phyloP scores from a whole-genome alignment of 495 filamentous ascomycete species.

The Delitschia confertaspora region DNA sequence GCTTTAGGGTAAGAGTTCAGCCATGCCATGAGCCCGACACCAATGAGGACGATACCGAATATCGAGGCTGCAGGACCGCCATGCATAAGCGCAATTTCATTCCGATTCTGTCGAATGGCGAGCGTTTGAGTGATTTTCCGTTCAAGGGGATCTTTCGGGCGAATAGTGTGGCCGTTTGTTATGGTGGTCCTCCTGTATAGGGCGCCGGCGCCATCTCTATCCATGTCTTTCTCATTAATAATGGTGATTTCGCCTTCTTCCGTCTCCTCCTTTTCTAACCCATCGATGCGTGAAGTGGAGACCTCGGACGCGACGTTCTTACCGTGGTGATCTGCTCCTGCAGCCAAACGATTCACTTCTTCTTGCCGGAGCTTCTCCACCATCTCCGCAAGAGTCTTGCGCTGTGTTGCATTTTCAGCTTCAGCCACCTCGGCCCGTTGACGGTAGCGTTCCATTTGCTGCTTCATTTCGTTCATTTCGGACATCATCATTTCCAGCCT shows the following conservation, averaged over 20 bases:
- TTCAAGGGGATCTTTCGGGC: slow-evolving; percentile 33
- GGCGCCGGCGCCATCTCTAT: slow-evolving; percentile 8
- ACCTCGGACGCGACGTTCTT: too few species aligned
- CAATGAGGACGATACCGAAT: slow-evolving; percentile 79
- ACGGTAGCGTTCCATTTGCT: slow-evolving; percentile 69
- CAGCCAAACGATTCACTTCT: slow-evolving; percentile 43
- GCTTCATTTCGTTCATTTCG: slow-evolving; percentile 76
- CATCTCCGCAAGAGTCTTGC: slow-evolving; percentile 78
- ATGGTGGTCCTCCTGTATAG: slow-evolving; percentile 28
- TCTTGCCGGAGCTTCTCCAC: slow-evolving; percentile 67
- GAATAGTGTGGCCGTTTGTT: slow-evolving; percentile 31
- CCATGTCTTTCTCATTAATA: slow-evolving; percentile 19
- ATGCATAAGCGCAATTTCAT: slow-evolving; percentile 44
- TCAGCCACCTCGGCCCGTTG: slow-evolving; percentile 72
- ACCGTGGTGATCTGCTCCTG: too few species aligned
- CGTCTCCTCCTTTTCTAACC: slow-evolving; percentile 6
- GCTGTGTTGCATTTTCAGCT: slow-evolving; percentile 54
- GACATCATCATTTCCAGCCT: slow-evolving; percentile 68
- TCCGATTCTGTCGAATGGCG: slow-evolving; percentile 28
- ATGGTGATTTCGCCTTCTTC: slow-evolving; percentile 23
- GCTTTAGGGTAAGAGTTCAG: slow-evolving; percentile 78
- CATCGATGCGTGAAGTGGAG: slow-evolving; percentile 1
- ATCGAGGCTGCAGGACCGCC: slow-evolving; percentile 78
- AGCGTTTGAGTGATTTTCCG: slow-evolving; percentile 37
- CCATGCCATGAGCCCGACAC: slow-evolving; percentile 88